Percentiles rank a stretch among this genome's conserved stretches.
These are phyloP conservation scores for Beauveria pseudobassiana DNA, from an alignment of 2,329 filamentous ascomycete species.

Conservation along the genomic window DNA sequence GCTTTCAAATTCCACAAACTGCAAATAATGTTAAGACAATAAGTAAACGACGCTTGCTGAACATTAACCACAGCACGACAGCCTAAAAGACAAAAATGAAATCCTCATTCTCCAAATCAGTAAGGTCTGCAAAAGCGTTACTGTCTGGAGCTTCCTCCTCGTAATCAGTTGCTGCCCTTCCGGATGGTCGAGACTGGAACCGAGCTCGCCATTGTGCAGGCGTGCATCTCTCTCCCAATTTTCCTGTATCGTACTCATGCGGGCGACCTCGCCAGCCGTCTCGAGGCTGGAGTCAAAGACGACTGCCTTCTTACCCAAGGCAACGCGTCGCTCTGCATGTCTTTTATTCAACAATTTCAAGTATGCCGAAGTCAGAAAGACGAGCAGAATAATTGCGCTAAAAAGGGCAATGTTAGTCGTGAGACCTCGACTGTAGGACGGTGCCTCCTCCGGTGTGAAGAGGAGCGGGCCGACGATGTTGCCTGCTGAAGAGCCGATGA, in stretches of 20 bases:
- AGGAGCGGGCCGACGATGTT: slow-evolving; percentile 61
- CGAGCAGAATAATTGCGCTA: slow-evolving; percentile 47
- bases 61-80: too few relatives aligned
- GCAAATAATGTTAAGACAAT: slow-evolving; percentile 19
- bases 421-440: slow-evolving; percentile 41
- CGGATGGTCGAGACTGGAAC: not conserved
- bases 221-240: not conserved
- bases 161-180: slow-evolving; percentile 2
- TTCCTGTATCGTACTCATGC: slow-evolving; percentile 25
- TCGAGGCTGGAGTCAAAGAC: slow-evolving; percentile 54
- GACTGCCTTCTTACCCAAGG: slow-evolving; percentile 51
- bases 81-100: slow-evolving; percentile 49
- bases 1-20: not conserved
- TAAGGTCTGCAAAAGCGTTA: slow-evolving; percentile 40
- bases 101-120: slow-evolving; percentile 55
- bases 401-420: slow-evolving; percentile 55
- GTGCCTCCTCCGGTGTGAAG: slow-evolving; percentile 46
- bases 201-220: slow-evolving; percentile 1
- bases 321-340: slow-evolving; percentile 46
- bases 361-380: slow-evolving; percentile 34
- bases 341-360: slow-evolving; percentile 45
- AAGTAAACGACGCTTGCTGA: not conserved
- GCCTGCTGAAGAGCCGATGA: slow-evolving; percentile 57
- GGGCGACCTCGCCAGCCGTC: slow-evolving; percentile 34
- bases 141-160: slow-evolving; percentile 13